Evolutionary conservation across 495 filamentous ascomycete species (phyloP).

Genomic region (Letharia columbiana): DNA sequence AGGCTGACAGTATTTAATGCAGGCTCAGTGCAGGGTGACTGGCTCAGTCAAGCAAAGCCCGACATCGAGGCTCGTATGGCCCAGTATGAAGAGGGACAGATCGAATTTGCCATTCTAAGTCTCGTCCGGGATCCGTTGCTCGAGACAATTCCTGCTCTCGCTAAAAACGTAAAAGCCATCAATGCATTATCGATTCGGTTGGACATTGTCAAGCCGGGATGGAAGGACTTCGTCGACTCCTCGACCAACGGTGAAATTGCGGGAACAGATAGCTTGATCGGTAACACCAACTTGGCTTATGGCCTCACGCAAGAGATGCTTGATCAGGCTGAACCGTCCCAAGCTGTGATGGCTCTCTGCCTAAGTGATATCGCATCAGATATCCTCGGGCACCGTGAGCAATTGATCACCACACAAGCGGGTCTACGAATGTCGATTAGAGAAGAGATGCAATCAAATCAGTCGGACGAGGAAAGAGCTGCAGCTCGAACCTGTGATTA

Average conservation of each 20-base stretch:
- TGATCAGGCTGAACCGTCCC: slow-evolving; percentile 28
- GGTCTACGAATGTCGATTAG: slow-evolving; percentile 34
- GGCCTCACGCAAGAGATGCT: slow-evolving; percentile 32
- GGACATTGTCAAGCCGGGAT: slow-evolving; percentile 25
- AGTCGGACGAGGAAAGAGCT: slow-evolving; percentile 40
- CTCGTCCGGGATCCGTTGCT: slow-evolving; percentile 45
- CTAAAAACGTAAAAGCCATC: slow-evolving; percentile 39
- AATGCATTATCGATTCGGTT: slow-evolving; percentile 34
- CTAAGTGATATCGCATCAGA: slow-evolving; percentile 25
- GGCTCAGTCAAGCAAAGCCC: slow-evolving; percentile 41
- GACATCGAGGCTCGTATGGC: slow-evolving; percentile 44
- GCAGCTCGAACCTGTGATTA: slow-evolving; percentile 42
- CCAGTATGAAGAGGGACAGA: slow-evolving; percentile 45
- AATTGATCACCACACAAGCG: slow-evolving; percentile 32
- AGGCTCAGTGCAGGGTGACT: slow-evolving; percentile 40
- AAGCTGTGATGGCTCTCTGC: slow-evolving; percentile 20
- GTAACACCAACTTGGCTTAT: slow-evolving; percentile 31
- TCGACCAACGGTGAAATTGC: background rate
- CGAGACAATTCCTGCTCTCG: slow-evolving; percentile 35
- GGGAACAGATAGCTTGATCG: slow-evolving; percentile 5
- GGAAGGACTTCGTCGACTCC: slow-evolving; percentile 21
- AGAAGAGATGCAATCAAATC: slow-evolving; percentile 37
- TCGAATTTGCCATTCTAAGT: slow-evolving; percentile 50
- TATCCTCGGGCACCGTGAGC: slow-evolving; percentile 27
- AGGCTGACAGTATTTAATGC: background rate